Evolutionary conservation across 257 asterid genomes (phyloP), one percentile per base, ranked within the genome.

Genomic region (Anisodus acutangulus): DNA sequence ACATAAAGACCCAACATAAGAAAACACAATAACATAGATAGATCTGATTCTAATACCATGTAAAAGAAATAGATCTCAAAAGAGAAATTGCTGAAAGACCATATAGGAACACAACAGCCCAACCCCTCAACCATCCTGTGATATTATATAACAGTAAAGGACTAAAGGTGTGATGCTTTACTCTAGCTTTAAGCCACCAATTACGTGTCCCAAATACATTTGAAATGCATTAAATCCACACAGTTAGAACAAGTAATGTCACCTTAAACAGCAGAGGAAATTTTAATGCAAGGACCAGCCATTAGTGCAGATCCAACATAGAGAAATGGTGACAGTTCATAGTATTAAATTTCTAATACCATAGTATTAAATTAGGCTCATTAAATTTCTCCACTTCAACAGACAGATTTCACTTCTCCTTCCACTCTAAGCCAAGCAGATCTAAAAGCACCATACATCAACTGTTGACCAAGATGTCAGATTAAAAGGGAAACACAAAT

Each of bases 281-380:
- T 8, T 26, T 64, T 64, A 64, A 17, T 26, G 71, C 43, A 64
- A 64, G 17, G 71, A 66, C 11, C 13, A 51, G 47, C 81, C 63
- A 76, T 76, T 76, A 76, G 51, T 76, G 81, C 62, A 51, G 26
- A 76, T 76, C 63, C 45, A 76, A 49, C 81, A 51, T 49, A 76
- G 63, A 76, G 12, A 51, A 51, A 51, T 49, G 63, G 81, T 51
- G 47, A 76, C 63, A 13, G 81, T 49, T 76, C n/a, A 76, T 51
- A 51, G 10, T 26, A 51, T 76, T 51, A 76, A 31, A 31, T 31
- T 31, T 31, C 35, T 31, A 31, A 31, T 31, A 31, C 35, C 35
- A 31, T 31, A 31, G 35, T 31, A 31, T 31, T 31, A 31, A 31
- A 76, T 51, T 76, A 76, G 60, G 12, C 63, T 76, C 43, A 9